Evolutionary conservation across 2,329 filamentous ascomycete species (phyloP), one percentile per base, ranked within the genome.

Genomic region (Colletotrichum tropicicola): DNA sequence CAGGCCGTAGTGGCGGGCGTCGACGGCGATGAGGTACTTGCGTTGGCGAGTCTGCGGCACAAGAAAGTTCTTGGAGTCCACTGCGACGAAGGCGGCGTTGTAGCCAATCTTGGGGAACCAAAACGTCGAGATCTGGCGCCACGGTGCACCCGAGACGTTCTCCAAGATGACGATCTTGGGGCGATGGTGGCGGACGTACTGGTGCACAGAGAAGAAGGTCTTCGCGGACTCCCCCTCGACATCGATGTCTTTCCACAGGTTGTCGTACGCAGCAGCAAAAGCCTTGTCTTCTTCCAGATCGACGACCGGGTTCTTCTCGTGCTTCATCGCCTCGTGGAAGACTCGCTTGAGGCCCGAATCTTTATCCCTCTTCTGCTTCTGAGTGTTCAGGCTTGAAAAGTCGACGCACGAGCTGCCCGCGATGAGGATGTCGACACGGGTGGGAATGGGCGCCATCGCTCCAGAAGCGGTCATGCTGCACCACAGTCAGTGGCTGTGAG

Each of bases 391-490:
- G 0, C 68, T 72, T 0, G 92, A 94, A 68, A 91, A 92, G 70
- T 94, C 92, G 2, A 92, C 90, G 69, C 92, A 96, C 0, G 91
- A 89, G 43, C 90, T 92, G 0, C 92, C 92, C 6, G 90, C 90
- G 45, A 94, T 79, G 2, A 95, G 77, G 0, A 95, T 73, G 67
- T 94, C 89, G 2, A 88, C 75, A 10, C 84, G 72, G 0, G 74
- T 75, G 0, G 91, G 91, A 1, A 93, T 85, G 1, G 74, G 55
- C 5, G 81, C 81, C 51, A 83, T 77, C 7, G 85, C 83, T 4
- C 92, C 92, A 71, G 90, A 90, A 1, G 89, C 90, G 2, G 91
- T 94, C 19, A 85, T 88, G 2, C 87, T 89, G 41, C 15, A 37
- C 19, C 6, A 37, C 10, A n/a, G 68, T 68, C 51, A 69, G 57